Percentiles rank a stretch among this genome's conserved stretches.
phyloP scores from a whole-genome alignment of 331 rosid genomes.

The Stylosanthes scabra region DNA sequence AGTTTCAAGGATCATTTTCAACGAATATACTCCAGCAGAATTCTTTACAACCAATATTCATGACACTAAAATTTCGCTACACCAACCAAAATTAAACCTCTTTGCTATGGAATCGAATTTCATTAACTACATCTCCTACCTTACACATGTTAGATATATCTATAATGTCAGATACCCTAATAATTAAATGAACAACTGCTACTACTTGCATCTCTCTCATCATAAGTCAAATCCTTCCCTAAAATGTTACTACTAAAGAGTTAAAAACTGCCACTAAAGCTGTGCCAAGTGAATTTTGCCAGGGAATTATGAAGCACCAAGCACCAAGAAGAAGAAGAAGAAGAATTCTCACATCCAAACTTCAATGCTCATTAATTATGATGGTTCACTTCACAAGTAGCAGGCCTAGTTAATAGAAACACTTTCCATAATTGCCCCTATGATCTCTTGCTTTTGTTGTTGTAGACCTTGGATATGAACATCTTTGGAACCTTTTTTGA shows the following conservation, averaged over 20 bases:
- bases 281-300: slow-evolving; percentile 12
- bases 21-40: neutral
- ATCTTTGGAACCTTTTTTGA: slow-evolving; percentile 29
- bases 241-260: neutral
- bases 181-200: slow-evolving; percentile 34
- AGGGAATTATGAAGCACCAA: slow-evolving; percentile 33
- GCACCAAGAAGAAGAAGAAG: slow-evolving; percentile 40
- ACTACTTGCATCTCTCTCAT: slow-evolving; percentile 2
- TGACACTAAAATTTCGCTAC: slow-evolving; percentile 25
- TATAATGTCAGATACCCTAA: slow-evolving; percentile 25
- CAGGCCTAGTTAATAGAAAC: neutral
- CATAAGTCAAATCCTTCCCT: neutral
- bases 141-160: neutral
- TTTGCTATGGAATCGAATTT: neutral
- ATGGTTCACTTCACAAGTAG: slow-evolving; percentile 33
- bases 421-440: slow-evolving; percentile 42
- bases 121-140: slow-evolving; percentile 23
- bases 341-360: slow-evolving; percentile 42
- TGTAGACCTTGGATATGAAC: slow-evolving; percentile 32
- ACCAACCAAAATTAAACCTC: slow-evolving; percentile 6
- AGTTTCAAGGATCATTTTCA: slow-evolving; percentile 15
- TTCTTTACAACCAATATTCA: neutral
- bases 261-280: slow-evolving; percentile 15
- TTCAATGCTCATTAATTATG: slow-evolving; percentile 44
- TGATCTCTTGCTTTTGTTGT: neutral